A percentile compares a stretch with the other conserved stretches of the same genome.
phyloP scores from a whole-genome alignment of 164 flowering plant genomes.

The Vitis rupestris region DNA sequence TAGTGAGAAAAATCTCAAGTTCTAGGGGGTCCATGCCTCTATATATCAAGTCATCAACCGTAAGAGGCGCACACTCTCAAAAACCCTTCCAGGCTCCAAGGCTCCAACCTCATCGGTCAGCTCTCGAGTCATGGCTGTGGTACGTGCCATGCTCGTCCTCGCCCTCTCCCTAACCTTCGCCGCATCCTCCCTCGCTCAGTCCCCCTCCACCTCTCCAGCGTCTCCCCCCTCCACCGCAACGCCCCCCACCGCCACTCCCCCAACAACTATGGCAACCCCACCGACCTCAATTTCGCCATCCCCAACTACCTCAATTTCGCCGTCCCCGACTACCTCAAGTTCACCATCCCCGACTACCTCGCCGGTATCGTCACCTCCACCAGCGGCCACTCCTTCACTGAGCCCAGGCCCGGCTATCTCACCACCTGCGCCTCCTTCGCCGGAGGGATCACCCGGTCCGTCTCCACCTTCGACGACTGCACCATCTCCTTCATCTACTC shows the following conservation, averaged over 20 bases:
- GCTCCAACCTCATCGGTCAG: too few relatives aligned
- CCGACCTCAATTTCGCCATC: slow-evolving; percentile 10
- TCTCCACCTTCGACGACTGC: background rate
- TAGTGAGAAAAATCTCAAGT: too few relatives aligned
- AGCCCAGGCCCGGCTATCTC: slow-evolving; percentile 1
- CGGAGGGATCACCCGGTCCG: background rate
- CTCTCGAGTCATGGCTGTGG: slow-evolving; percentile 32
- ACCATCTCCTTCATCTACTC: background rate
- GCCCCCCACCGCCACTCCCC: slow-evolving; percentile 5
- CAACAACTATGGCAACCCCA: slow-evolving; percentile 9
- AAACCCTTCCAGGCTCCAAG: too few relatives aligned
- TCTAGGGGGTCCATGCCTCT: too few relatives aligned
- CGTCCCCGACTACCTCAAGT: slow-evolving; percentile 1
- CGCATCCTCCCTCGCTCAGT: slow-evolving; percentile 28
- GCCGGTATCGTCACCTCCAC: background rate
- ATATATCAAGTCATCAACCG: too few relatives aligned
- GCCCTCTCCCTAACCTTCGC: slow-evolving; percentile 19
- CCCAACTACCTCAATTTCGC: slow-evolving; percentile 1
- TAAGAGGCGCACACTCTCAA: too few relatives aligned
- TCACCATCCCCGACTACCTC: background rate
- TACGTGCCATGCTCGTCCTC: slow-evolving; percentile 31
- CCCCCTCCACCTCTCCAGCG: background rate
- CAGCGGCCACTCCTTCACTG: background rate
- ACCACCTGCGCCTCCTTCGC: slow-evolving; percentile 11
- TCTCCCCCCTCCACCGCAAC: slow-evolving; percentile 2